These are phyloP conservation scores for Brassica balearica DNA, from an alignment of 441 rosid species.

Conservation along the genomic window DNA sequence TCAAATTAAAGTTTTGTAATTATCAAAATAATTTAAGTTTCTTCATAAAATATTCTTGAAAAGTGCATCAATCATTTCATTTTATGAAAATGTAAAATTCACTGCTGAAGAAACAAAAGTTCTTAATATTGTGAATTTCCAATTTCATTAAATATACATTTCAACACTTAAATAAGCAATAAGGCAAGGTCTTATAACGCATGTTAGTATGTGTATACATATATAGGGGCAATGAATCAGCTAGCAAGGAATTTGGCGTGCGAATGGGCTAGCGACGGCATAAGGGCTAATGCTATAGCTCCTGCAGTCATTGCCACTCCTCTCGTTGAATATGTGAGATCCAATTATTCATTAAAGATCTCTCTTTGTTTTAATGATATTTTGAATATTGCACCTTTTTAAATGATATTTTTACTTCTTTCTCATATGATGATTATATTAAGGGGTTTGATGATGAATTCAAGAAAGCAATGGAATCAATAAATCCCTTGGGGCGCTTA, in stretches of 20 bases:
- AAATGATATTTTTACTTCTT: not conserved
- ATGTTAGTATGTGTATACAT: not conserved
- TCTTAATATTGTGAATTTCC: not conserved
- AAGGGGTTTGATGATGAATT: slow-evolving; percentile 2
- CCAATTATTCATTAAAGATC: not conserved
- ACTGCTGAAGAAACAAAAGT: not conserved
- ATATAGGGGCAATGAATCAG: slow-evolving; percentile 9
- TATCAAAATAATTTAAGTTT: not conserved
- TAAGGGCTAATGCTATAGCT: slow-evolving; percentile 1
- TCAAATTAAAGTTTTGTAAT: not conserved
- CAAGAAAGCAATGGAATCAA: not conserved
- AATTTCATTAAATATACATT: not conserved
- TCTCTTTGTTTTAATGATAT: not conserved
- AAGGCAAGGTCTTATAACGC: not conserved
- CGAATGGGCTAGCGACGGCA: slow-evolving; percentile 10
- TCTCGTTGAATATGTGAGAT: not conserved
- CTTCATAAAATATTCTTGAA: not conserved
- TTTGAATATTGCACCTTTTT: not conserved
- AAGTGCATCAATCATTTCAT: not conserved
- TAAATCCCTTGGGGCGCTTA: not conserved
- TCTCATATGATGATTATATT: not conserved
- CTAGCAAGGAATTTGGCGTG: not conserved
- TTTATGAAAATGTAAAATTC: not conserved
- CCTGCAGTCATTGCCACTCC: slow-evolving; percentile 9
- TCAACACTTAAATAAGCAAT: not conserved